Percentiles rank a stretch among this genome's conserved stretches.
These are phyloP conservation scores for Penicillium dipodomyicola DNA, from an alignment of 495 filamentous ascomycete genomes.

Conservation along the genomic window DNA sequence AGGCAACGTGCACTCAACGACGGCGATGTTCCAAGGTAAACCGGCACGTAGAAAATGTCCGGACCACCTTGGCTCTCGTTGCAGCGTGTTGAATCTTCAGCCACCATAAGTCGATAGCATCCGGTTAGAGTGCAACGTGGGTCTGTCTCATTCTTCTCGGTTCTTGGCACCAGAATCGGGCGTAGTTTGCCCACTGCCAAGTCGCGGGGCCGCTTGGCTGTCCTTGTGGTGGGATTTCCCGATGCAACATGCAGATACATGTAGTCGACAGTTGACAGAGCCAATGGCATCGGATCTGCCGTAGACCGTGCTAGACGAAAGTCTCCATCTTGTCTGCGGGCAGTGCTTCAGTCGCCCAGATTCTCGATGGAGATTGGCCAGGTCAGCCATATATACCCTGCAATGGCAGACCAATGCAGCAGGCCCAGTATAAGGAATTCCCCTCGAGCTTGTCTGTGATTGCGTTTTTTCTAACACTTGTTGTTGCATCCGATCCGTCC, in stretches of 20 bases:
- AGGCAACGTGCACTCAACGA: background rate
- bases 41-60: background rate
- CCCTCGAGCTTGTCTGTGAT: conserved; percentile 1
- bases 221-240: background rate
- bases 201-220: background rate
- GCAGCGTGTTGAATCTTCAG: background rate
- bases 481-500: background rate
- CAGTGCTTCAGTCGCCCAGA: background rate
- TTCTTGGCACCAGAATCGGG: background rate
- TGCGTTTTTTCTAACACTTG: background rate
- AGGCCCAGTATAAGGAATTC: background rate
- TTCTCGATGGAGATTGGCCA: background rate
- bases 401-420: background rate
- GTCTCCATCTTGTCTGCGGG: background rate
- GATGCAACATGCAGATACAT: background rate
- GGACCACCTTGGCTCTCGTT: background rate
- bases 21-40: background rate
- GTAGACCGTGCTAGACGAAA: background rate
- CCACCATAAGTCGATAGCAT: background rate
- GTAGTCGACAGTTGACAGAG: background rate
- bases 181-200: background rate
- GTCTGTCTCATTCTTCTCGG: conserved; percentile 1
- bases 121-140: background rate
- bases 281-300: background rate
- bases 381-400: background rate